Evolutionary conservation across 495 filamentous ascomycete genomes (phyloP), one percentile per base, ranked within the genome.

Genomic region (Aspergillus carlsbadensis): DNA sequence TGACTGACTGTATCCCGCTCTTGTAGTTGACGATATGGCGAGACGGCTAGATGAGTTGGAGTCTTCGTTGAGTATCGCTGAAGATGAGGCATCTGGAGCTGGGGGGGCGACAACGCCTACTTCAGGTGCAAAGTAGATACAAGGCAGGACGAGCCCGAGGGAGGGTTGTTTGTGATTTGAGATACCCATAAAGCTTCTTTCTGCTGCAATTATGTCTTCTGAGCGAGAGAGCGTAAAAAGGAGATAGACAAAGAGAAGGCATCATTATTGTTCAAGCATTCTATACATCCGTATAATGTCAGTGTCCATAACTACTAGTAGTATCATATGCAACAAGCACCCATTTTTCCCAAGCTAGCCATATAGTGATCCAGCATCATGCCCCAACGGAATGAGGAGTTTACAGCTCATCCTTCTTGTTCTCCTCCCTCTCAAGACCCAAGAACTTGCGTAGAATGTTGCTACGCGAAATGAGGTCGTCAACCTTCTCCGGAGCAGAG

Each of bases 11-110:
- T 26, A 4, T 2, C 10, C 3, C 36, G 17, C 8, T 18, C 37
- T 18, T n/a, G 35, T 59, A 96, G 92, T 98, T 86, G 93, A 98
- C 63, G 94, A 96, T 52, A 97, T 98, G 93, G 87, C 90, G 11
- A 80, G 87, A 56, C 87, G 93, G 15, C 73, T 98, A 5, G 93
- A 98, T 67, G 89, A 87, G 46, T 82, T 98, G 33, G 93, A 98
- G 70, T 79, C 87, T 39, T 86, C 87, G 35, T 57, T 77, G 33
- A 64, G 59, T 17, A 53, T 64, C 26, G 41, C 67, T 41, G 52
- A 17, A 45, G 57, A 39, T 14, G 56, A 24, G 43, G 44, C 35
- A 22, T 15, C 46, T 1, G 18, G 24, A 31, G 10, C 46, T 1
- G 31, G 18, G 8, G 26, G 24, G 29, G n/a, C 44, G 14, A 29